These are phyloP conservation scores for Crithidia acanthocephali DNA, from an alignment of 208 protist genomes.

Conservation along the genomic window DNA sequence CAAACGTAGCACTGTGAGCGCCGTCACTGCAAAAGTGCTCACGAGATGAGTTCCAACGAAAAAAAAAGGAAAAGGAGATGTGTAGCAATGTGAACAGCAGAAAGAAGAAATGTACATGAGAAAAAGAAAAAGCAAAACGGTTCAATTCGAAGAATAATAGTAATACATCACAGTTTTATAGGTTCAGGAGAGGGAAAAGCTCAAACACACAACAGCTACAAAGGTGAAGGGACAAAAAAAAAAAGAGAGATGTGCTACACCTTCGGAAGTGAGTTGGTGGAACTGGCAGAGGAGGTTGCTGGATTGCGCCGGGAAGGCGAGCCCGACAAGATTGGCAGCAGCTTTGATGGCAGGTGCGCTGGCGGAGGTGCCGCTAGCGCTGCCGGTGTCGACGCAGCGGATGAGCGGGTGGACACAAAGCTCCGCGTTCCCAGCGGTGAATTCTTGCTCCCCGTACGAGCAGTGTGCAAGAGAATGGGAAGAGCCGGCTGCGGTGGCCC, in stretches of 20 bases:
- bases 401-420: background rate
- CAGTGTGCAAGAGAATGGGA: slow-evolving; percentile 1
- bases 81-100: background rate
- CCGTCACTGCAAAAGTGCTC: too few relatives aligned
- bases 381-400: background rate
- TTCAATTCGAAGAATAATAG: slow-evolving; percentile 3
- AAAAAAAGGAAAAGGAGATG: slow-evolving; percentile 6
- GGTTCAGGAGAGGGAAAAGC: background rate
- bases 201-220: background rate
- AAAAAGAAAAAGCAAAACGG: slow-evolving; percentile 2
- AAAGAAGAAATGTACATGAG: background rate
- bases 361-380: background rate
- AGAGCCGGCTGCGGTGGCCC: background rate
- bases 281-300: background rate
- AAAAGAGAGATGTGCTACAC: slow-evolving; percentile 14
- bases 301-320: background rate
- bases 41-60: background rate
- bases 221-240: slow-evolving; percentile 34
- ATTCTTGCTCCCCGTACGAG: background rate
- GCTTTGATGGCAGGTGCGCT: background rate
- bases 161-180: background rate
- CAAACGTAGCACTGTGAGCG: too few relatives aligned
- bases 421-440: background rate
- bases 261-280: slow-evolving; percentile 4
- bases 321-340: background rate